phyloP scores from a whole-genome alignment of 805 yeast species.

The Candida pseudoglaebosa region DNA sequence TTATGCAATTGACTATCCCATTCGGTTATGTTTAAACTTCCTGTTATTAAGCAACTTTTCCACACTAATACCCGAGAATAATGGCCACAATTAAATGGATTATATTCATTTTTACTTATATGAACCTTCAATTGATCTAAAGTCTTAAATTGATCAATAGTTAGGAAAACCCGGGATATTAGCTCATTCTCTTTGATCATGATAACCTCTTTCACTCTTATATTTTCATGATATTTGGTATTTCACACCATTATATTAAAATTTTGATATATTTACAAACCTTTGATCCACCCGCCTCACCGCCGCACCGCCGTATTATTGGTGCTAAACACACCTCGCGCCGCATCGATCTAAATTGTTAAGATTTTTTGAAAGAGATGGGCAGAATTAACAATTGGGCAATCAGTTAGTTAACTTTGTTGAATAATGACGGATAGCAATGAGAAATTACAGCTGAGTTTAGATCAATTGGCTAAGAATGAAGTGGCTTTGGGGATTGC shows the following conservation, averaged over 20 bases:
- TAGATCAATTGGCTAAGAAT: constrained; percentile 49
- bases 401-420: too few relatives aligned
- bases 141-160: constrained; percentile 32
- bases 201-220: background rate
- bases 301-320: too few relatives aligned
- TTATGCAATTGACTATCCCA: constrained; percentile 30
- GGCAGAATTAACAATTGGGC: too few relatives aligned
- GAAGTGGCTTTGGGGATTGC: constrained; percentile 57
- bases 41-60: constrained; percentile 35
- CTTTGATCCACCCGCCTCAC: too few relatives aligned
- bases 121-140: constrained; percentile 22
- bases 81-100: constrained; percentile 13
- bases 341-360: background rate
- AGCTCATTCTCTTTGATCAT: constrained; percentile 30
- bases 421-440: constrained; percentile 1
- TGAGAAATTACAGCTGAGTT: constrained; percentile 15
- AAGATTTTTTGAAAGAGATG: too few relatives aligned
- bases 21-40: constrained; percentile 27
- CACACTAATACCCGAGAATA: constrained; percentile 34
- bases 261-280: background rate
- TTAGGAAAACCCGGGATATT: constrained; percentile 33
- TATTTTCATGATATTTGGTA: background rate
- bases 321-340: too few relatives aligned
- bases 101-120: constrained; percentile 27
- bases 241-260: background rate